A percentile compares a stretch with the other conserved stretches of the same genome.
phyloP scores from a whole-genome alignment of 352 stramenopile species.

The Globisporangium parvum region DNA sequence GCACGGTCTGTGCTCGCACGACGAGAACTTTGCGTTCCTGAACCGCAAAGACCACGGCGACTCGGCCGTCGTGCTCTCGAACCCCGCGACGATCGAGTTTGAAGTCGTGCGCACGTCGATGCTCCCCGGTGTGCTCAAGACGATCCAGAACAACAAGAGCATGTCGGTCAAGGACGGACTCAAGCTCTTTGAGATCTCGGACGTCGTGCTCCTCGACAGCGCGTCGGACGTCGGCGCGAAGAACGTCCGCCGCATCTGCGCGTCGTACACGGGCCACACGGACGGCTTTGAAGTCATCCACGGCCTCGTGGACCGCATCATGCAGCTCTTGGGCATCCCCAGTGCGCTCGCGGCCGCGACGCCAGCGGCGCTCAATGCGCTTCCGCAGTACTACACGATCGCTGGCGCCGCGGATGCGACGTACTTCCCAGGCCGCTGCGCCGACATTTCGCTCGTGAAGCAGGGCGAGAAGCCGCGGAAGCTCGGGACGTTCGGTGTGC shows the following conservation, averaged over 20 bases:
- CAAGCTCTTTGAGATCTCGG: constrained; percentile 99
- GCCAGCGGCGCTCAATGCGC: constrained; percentile 36
- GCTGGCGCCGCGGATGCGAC: constrained; percentile 50
- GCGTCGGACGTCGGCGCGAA: constrained; percentile 91
- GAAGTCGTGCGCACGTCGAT: constrained; percentile 98
- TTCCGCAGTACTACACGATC: constrained; percentile 83
- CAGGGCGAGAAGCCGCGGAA: constrained; percentile 57
- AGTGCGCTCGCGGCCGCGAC: constrained; percentile 54
- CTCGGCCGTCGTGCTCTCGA: constrained; percentile 93
- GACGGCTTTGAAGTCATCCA: constrained; percentile 99
- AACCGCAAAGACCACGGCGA: constrained; percentile 76
- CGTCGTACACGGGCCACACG: constrained; percentile 95
- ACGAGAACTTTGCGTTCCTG: constrained; percentile 97
- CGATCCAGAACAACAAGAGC: constrained; percentile 97
- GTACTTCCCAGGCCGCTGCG: constrained; percentile 97
- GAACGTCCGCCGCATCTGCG: constrained; percentile 95
- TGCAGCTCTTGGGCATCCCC: constrained; percentile 95
- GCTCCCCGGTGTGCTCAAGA: constrained; percentile 98
- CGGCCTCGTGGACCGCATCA: constrained; percentile 98
- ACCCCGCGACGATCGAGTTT: constrained; percentile 99
- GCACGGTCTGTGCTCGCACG: constrained; percentile 95
- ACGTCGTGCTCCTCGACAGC: constrained; percentile 96
- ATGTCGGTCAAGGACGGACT: constrained; percentile 96
- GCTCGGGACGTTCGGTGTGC: constrained; percentile 96
- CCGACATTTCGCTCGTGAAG: constrained; percentile 90